Evolutionary conservation across 257 asterid species (phyloP), one percentile per base, ranked within the genome.

Genomic region (Datura wrightii): DNA sequence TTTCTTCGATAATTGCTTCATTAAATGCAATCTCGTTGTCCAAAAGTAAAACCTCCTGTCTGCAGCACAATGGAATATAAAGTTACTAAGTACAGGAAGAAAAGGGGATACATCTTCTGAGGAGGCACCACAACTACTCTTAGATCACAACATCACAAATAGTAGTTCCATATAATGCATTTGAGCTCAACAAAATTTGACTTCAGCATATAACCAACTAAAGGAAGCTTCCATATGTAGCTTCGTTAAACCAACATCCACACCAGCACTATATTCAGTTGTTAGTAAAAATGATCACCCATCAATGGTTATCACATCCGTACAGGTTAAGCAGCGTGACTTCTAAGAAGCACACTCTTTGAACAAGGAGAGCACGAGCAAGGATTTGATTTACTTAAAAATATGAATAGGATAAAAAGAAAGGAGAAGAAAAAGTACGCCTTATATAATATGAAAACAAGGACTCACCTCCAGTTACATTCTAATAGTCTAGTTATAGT

Each of bases 1-100:
- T 91, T 91, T 96, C 99, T 89, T 96, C 98, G 80, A 96, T 93
- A 82, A 94, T 93, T 76, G 98, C 98, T 87, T 96, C 98, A 69
- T 96, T 96, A 90, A 93, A 96, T 82, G 98, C 80, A 84, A 96
- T 93, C 87, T 94, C 98, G 85, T 93, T 96, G 92, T 96, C 99
- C 90, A 94, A 88, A 80, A 93, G 89, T 86, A 94, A 46, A 85
- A 94, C 92, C 85, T 94, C 96, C 89, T 96, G 99, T 88, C 99
- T 94, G 94, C 89, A 86, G 74, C 76, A 74, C 83, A 79, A 15
- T 67, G 11, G 53, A 85, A 81, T 36, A 53, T 82, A 81, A 85
- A 85, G 80, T 11, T 67, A 41, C 58, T 44, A 48, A 74, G 48
- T 48, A 74, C 3, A 74, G 60, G 56, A 48, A 74, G 60, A 48